Evolutionary conservation across 768 basidiomycete genomes (phyloP).

Genomic region (Tricholoma matsutake): DNA sequence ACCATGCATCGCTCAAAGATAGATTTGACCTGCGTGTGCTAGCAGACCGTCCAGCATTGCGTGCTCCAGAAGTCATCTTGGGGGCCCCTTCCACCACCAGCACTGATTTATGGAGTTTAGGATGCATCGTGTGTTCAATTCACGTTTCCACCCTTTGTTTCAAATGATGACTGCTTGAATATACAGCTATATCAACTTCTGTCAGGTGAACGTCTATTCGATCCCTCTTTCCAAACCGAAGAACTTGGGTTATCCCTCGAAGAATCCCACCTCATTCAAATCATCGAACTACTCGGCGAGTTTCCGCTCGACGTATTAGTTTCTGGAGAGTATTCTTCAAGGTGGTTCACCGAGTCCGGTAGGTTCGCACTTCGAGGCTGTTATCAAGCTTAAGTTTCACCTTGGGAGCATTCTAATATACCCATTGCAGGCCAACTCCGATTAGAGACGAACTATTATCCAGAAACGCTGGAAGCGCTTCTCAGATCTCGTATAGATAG

Average conservation of each 20-base stretch:
- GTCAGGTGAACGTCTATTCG: constrained; percentile 20
- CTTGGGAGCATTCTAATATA: background rate
- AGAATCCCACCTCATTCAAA: constrained; percentile 28
- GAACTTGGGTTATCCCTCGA: constrained; percentile 22
- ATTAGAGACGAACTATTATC: constrained; percentile 24
- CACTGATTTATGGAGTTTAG: constrained; percentile 27
- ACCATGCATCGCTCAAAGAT: background rate
- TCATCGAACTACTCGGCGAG: constrained; percentile 23
- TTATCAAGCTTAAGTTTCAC: background rate
- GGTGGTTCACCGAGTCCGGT: constrained; percentile 25
- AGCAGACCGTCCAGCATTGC: constrained; percentile 10
- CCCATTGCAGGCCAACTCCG: constrained; percentile 12
- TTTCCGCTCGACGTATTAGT: constrained; percentile 17
- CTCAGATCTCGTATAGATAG: constrained; percentile 14
- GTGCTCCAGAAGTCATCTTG: constrained; percentile 24
- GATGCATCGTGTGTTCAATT: constrained; percentile 17
- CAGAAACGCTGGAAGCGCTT: constrained; percentile 16
- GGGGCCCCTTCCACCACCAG: constrained; percentile 16
- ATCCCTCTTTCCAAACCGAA: constrained; percentile 21
- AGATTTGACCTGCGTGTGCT: background rate
- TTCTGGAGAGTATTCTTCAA: constrained; percentile 11
- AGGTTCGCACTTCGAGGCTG: too few species aligned
- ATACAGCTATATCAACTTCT: constrained; percentile 26
- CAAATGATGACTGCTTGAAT: constrained; percentile 9
- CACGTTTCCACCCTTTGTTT: background rate